Evolutionary conservation across 208 protist species (phyloP).

Genomic region (Crithidia sp.): DNA sequence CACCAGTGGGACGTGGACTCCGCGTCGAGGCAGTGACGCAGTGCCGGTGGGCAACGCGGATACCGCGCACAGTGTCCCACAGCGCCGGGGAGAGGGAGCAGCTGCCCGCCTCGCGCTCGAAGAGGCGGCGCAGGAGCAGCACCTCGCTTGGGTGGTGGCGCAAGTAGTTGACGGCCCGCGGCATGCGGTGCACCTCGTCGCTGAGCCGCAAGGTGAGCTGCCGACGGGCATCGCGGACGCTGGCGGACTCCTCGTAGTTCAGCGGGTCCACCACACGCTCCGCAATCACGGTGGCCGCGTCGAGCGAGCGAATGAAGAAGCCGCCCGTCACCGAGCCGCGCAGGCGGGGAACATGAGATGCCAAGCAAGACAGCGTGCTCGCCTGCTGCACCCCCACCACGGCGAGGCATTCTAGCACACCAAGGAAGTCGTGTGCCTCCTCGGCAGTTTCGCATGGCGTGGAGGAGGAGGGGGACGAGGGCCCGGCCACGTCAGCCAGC

Average conservation of each 20-base stretch:
- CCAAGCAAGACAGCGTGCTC: conserved; percentile 20
- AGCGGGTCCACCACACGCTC: conserved; percentile 37
- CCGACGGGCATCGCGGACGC: conserved; percentile 24
- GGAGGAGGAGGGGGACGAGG: neutral
- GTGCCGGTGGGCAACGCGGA: conserved; percentile 64
- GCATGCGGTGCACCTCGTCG: conserved; percentile 14
- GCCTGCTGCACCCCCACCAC: conserved; percentile 32
- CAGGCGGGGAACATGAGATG: conserved; percentile 11
- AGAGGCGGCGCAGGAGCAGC: conserved; percentile 63
- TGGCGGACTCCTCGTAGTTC: conserved; percentile 26
- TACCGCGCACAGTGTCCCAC: conserved; percentile 71
- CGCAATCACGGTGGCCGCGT: conserved; percentile 34
- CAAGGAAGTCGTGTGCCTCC: conserved; percentile 19
- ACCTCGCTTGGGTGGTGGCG: conserved; percentile 50
- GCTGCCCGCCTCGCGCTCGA: conserved; percentile 55
- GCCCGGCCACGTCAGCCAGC: neutral
- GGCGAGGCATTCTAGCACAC: conserved; percentile 31
- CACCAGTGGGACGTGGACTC: conserved; percentile 23
- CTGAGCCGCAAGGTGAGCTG: conserved; percentile 27
- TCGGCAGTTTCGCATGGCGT: neutral
- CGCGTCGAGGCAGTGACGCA: conserved; percentile 14
- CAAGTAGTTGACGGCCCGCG: conserved; percentile 17
- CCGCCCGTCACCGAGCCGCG: conserved; percentile 1
- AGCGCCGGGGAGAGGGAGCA: conserved; percentile 43
- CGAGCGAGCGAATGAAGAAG: conserved; percentile 59